A percentile compares a stretch with the other conserved stretches of the same genome.
phyloP scores from a whole-genome alignment of 345 rosid genomes.

The Garcia nutans region DNA sequence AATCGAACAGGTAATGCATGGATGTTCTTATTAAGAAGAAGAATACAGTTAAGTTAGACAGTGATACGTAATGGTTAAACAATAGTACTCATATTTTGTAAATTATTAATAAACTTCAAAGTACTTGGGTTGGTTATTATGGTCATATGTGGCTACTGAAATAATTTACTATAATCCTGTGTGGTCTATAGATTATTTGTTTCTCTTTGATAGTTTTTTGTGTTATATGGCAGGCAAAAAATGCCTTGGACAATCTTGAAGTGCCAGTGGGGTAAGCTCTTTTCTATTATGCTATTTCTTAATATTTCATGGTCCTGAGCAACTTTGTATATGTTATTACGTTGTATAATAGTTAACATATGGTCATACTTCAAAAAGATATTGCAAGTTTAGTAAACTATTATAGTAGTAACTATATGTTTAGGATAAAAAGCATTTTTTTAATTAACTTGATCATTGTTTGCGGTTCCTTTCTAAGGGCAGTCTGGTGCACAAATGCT shows the following conservation, averaged over 20 bases:
- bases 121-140: too few species aligned
- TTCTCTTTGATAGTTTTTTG: background rate
- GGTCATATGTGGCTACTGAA: too few species aligned
- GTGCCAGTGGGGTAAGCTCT: slow-evolving; percentile 72
- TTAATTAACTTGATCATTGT: background rate
- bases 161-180: too few species aligned
- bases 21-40: background rate
- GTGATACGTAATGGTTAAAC: too few species aligned
- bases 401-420: background rate
- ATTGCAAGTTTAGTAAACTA: background rate
- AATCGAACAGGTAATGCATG: slow-evolving; percentile 12
- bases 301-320: background rate
- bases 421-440: background rate
- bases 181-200: background rate
- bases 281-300: background rate
- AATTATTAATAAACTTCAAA: too few species aligned
- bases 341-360: background rate
- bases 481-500: too few species aligned
- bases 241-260: slow-evolving; percentile 74
- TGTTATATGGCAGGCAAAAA: slow-evolving; percentile 53
- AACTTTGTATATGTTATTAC: too few species aligned
- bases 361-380: background rate
- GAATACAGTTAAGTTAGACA: background rate
- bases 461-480: background rate
- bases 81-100: too few species aligned